Evolutionary conservation across 2,329 filamentous ascomycete genomes (phyloP).

Genomic region (Parascedosporium putredinis): DNA sequence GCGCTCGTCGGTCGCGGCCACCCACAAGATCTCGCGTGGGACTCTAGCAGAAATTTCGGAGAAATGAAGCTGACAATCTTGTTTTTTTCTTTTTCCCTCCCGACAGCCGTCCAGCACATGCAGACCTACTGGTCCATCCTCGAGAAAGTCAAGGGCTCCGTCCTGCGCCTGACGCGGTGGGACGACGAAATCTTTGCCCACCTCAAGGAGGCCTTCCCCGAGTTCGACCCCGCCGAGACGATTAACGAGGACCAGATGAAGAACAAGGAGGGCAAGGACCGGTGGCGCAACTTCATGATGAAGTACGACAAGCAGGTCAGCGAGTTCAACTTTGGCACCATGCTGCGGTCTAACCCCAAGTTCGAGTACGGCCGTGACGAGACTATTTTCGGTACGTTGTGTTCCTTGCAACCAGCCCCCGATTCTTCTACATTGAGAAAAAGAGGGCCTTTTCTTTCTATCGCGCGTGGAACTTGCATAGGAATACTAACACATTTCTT

Average conservation of each 20-base stretch:
- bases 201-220: slow-evolving; percentile 79
- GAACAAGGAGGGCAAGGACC: slow-evolving; percentile 88
- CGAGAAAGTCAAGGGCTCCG: slow-evolving; percentile 79
- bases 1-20: no score
- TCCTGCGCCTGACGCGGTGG: slow-evolving; percentile 80
- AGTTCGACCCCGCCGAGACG: slow-evolving; percentile 72
- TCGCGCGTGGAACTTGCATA: no score
- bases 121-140: slow-evolving; percentile 95
- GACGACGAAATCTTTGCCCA: slow-evolving; percentile 93
- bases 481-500: no score
- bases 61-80: no score
- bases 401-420: not conserved
- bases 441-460: no score
- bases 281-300: slow-evolving; percentile 91
- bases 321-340: slow-evolving; percentile 96
- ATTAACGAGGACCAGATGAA: slow-evolving; percentile 95
- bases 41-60: no score
- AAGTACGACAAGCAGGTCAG: slow-evolving; percentile 89
- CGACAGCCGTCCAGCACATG: slow-evolving; percentile 77
- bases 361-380: slow-evolving; percentile 79
- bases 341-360: slow-evolving; percentile 69
- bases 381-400: slow-evolving; percentile 72
- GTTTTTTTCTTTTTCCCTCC: not conserved
- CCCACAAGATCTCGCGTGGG: no score
- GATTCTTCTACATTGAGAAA: no score